phyloP scores from a whole-genome alignment of 768 basidiomycete genomes.

The Macrolepiota albuminosa region DNA sequence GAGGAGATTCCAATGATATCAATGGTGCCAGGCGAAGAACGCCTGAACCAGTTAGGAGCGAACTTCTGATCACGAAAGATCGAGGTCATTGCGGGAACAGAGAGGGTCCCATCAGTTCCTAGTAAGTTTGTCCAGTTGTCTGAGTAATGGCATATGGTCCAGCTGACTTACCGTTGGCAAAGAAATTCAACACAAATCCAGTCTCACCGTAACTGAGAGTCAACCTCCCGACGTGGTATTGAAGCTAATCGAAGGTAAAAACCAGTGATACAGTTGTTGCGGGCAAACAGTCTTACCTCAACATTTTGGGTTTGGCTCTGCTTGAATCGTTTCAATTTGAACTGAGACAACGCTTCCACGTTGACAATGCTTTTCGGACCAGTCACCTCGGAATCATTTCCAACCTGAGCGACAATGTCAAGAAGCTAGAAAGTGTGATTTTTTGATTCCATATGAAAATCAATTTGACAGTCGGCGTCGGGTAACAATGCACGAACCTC shows the following conservation, averaged over 20 bases:
- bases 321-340: slow-evolving; percentile 12
- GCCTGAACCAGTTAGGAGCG: slow-evolving; percentile 9
- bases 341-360: slow-evolving; percentile 4
- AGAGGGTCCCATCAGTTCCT: slow-evolving; percentile 12
- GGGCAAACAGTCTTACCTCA: not conserved
- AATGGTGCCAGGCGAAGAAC: slow-evolving; percentile 3
- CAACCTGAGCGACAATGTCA: slow-evolving; percentile 6
- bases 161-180: slow-evolving; percentile 11
- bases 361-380: slow-evolving; percentile 13
- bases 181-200: slow-evolving; percentile 14
- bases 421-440: slow-evolving; percentile 1
- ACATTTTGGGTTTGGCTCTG: slow-evolving; percentile 7
- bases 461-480: not conserved
- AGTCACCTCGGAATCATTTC: slow-evolving; percentile 12
- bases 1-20: not conserved
- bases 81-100: slow-evolving; percentile 11
- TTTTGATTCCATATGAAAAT: not conserved
- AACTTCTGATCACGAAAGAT: slow-evolving; percentile 15
- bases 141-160: not conserved
- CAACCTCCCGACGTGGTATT: slow-evolving; percentile 13
- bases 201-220: slow-evolving; percentile 13
- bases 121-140: not conserved
- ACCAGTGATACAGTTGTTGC: too few species aligned
- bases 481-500: not conserved
- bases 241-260: slow-evolving; percentile 3